Percentiles rank a stretch among this genome's conserved stretches.
Evolutionary conservation across 164 flowering plant species (phyloP).

Genomic region (Aristolochia contorta): DNA sequence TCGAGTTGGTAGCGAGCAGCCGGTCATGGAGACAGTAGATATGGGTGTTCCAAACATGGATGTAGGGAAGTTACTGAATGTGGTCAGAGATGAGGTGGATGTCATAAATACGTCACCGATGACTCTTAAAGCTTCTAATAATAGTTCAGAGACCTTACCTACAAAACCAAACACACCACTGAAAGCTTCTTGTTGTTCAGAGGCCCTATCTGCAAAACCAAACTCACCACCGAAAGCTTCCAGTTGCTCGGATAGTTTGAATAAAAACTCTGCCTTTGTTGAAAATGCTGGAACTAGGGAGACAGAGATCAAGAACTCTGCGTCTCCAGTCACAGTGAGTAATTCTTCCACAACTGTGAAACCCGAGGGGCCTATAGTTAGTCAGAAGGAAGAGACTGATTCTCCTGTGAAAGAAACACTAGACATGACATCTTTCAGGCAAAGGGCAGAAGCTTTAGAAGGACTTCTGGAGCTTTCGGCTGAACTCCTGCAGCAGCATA

Average conservation of each 20-base stretch:
- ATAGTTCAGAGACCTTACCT: slow-evolving; percentile 27
- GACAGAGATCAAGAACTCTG: slow-evolving; percentile 19
- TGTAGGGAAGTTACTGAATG: slow-evolving; percentile 58
- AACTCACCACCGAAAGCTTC: slow-evolving; percentile 6
- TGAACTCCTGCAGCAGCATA: slow-evolving; percentile 70
- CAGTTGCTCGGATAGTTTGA: no score
- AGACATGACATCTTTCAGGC: slow-evolving; percentile 85
- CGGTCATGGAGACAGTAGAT: slow-evolving; percentile 49
- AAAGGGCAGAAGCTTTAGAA: slow-evolving; percentile 96
- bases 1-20: slow-evolving; percentile 71
- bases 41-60: slow-evolving; percentile 55
- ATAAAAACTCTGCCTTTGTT: no score
- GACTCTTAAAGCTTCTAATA: slow-evolving; percentile 23
- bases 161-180: slow-evolving; percentile 21
- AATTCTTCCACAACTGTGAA: slow-evolving; percentile 28
- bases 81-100: slow-evolving; percentile 56
- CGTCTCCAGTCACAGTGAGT: slow-evolving; percentile 11
- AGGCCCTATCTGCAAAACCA: slow-evolving; percentile 19
- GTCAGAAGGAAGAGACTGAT: slow-evolving; percentile 30
- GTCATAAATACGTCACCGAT: slow-evolving; percentile 24
- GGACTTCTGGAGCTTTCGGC: slow-evolving; percentile 91
- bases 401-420: slow-evolving; percentile 55
- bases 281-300: slow-evolving; percentile 31
- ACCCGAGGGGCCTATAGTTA: slow-evolving; percentile 14
- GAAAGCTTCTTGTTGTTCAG: slow-evolving; percentile 18